These are phyloP conservation scores for Phaeosphaeria sp. DNA, from an alignment of 2,329 filamentous ascomycete genomes.

Conservation along the genomic window DNA sequence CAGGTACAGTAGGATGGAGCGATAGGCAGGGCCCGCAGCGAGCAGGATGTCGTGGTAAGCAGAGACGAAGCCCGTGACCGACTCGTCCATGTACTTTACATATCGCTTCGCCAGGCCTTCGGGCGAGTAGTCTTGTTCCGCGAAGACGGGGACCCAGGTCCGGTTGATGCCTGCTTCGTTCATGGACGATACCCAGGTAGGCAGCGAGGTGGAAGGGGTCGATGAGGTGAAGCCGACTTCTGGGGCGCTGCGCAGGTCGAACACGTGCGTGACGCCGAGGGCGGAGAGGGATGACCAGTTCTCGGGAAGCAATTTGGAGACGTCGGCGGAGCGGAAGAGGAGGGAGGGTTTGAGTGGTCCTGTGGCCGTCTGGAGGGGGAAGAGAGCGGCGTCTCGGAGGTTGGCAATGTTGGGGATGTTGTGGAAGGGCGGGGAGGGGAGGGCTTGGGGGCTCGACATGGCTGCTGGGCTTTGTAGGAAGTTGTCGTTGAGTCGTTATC, in stretches of 20 bases:
- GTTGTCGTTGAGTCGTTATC: background rate
- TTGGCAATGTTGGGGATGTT: conserved; percentile 42
- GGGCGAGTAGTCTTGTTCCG: conserved; percentile 65
- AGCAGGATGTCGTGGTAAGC: conserved; percentile 69
- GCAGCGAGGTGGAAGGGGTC: conserved; percentile 20
- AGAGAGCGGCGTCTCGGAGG: conserved; percentile 41
- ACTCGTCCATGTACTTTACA: conserved; percentile 64
- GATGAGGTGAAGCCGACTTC: conserved; percentile 58
- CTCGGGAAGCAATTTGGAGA: conserved; percentile 40
- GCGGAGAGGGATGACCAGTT: conserved; percentile 37
- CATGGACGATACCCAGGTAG: conserved; percentile 28
- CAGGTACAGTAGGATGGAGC: conserved; percentile 67
- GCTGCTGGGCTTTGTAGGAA: background rate
- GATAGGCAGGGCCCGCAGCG: conserved; percentile 60
- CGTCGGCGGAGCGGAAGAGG: conserved; percentile 73
- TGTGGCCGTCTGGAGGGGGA: conserved; percentile 33
- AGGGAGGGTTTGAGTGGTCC: conserved; percentile 58
- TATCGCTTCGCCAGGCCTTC: conserved; percentile 68
- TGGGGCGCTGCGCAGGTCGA: conserved; percentile 69
- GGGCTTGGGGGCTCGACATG: conserved; percentile 10
- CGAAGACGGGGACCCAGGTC: conserved; percentile 70
- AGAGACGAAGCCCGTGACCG: conserved; percentile 64
- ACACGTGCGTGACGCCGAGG: conserved; percentile 69
- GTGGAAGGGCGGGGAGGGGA: conserved; percentile 44
- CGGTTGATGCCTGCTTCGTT: conserved; percentile 54